Evolutionary conservation across 495 filamentous ascomycete genomes (phyloP), one percentile per base, ranked within the genome.

Genomic region (Clohesyomyces aquaticus): DNA sequence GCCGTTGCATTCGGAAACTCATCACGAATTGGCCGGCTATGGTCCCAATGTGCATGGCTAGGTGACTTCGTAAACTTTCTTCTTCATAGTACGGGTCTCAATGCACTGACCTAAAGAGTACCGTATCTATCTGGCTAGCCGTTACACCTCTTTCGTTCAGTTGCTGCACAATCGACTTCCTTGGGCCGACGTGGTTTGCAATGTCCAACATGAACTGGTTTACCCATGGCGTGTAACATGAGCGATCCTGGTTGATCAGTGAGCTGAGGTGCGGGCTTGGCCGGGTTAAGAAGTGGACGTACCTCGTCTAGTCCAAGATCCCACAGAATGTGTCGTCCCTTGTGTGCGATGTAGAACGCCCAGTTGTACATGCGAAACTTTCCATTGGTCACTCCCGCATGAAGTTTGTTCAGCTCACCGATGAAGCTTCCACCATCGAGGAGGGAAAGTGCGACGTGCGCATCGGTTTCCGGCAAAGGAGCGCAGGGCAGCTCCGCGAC

Each of bases 1-100:
- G 55, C 66, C 12, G 50, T 68, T 10, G 66, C 66, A 41, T 68
- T 68, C 1, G 66, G 66, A 28, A 68, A 68, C 21, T 64, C 66
- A 32, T 60, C 49, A 1, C 56, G 60, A 21, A 68, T 68, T 1
- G 66, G 66, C 21, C 66, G 54, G 27, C 66, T 65, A 57, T 68
- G 66, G 25, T 68, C 66, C 66, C 66, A 68, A 49, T 68, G 66
- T 26, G 66, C 66, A 49, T 68, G 66, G 18, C 66, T 68, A 8
- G 2, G n/a, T 3, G 9, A 14, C 38, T 12, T 23, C 23, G 18
- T 64, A 16, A 64, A 53, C 53, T 11, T 18, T n/a, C 3, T 8
- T 16, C 4, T 38, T 38, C 10, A 32, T 45, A 1, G 10, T 53
- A 26, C 4, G 23, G 21, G 32, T 3, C 25, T 28, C 8, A 23